These are phyloP conservation scores for Rosa persica DNA, from an alignment of 306 rosid genomes.

Conservation along the genomic window DNA sequence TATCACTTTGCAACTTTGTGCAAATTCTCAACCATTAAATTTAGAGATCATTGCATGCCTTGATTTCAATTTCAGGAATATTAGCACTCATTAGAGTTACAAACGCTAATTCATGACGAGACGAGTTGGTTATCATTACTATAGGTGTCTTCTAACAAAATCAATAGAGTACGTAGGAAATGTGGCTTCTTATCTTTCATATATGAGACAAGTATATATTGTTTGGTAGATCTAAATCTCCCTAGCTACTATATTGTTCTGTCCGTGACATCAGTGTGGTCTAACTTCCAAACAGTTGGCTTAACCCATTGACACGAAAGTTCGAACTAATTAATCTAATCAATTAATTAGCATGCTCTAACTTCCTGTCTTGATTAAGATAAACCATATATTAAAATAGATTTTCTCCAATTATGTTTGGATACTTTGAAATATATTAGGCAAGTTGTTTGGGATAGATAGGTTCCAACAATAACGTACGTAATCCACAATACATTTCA, in stretches of 20 bases:
- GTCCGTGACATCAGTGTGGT: neutral
- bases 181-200: neutral
- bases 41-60: neutral
- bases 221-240: neutral
- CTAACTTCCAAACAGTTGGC: neutral
- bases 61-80: neutral
- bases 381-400: neutral
- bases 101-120: neutral
- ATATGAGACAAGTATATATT: neutral
- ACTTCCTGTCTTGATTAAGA: constrained; percentile 1
- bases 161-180: neutral
- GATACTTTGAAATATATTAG: neutral
- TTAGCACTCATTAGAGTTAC: neutral
- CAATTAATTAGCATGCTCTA: neutral
- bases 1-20: neutral
- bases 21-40: neutral
- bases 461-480: neutral
- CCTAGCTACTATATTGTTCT: neutral
- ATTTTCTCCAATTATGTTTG: neutral
- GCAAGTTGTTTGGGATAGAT: neutral
- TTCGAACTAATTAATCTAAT: constrained; percentile 17
- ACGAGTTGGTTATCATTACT: neutral
- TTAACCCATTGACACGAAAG: constrained; percentile 17
- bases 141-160: neutral
- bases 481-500: neutral